Evolutionary conservation across 345 rosid genomes (phyloP).

Genomic region (Arabidopsis arenosa): DNA sequence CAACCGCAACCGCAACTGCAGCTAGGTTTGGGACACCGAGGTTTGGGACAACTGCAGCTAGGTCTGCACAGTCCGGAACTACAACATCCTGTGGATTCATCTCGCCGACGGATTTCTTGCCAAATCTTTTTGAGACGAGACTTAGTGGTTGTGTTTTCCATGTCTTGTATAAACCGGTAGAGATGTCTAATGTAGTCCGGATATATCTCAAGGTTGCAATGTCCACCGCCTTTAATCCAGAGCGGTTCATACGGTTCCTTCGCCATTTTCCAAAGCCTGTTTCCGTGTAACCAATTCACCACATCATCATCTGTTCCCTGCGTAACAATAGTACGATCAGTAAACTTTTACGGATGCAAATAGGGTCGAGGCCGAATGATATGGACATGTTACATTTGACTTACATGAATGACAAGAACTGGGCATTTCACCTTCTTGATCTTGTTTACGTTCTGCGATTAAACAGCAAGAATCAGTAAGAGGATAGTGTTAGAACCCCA

Average conservation of each 20-base stretch:
- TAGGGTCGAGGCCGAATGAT: background rate
- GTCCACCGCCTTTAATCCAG: conserved; percentile 99
- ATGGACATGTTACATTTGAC: conserved; percentile 26
- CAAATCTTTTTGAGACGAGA: conserved; percentile 74
- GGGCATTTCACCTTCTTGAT: conserved; percentile 89
- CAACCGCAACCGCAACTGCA: conserved; percentile 38
- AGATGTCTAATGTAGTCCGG: conserved; percentile 93
- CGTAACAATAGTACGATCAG: background rate
- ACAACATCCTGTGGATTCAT: conserved; percentile 61
- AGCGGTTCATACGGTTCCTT: conserved; percentile 91
- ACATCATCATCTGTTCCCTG: conserved; percentile 99
- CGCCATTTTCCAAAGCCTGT: conserved; percentile 88
- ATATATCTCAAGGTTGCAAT: conserved; percentile 94
- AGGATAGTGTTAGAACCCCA: background rate
- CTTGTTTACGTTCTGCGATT: conserved; percentile 80
- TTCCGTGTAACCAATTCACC: conserved; percentile 96
- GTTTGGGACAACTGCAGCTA: conserved; percentile 45
- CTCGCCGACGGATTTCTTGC: conserved; percentile 54
- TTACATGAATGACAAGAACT: conserved; percentile 94
- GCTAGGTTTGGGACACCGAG: conserved; percentile 53
- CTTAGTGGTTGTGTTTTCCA: conserved; percentile 81
- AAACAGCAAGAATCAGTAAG: conserved; percentile 13
- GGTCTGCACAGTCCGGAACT: conserved; percentile 52
- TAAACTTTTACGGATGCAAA: background rate
- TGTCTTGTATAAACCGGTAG: conserved; percentile 76